These are phyloP conservation scores for Didymella pinodella DNA, from an alignment of 2,329 filamentous ascomycete species.

Conservation along the genomic window DNA sequence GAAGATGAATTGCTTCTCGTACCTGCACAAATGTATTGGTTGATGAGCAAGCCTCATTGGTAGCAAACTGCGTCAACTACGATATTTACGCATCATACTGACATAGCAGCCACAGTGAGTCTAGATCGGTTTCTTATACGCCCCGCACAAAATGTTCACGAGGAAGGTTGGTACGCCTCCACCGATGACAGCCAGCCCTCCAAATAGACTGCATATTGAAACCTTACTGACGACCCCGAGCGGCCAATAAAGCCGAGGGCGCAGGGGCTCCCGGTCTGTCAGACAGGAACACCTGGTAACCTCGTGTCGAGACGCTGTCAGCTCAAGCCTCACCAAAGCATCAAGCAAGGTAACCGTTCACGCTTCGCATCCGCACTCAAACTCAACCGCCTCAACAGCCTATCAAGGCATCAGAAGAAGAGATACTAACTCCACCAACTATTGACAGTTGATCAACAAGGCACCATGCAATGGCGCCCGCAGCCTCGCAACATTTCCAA, in stretches of 20 bases:
- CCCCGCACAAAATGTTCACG: background rate
- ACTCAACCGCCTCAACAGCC: background rate
- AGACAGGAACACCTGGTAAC: background rate
- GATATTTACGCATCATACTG: background rate
- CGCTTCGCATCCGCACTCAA: background rate
- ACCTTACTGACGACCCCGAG: background rate
- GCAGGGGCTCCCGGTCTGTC: background rate
- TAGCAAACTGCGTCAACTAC: background rate
- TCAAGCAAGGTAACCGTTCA: background rate
- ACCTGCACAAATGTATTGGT: slow-evolving; percentile 2
- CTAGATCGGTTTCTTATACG: background rate
- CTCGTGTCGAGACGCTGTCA: background rate
- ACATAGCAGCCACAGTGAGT: background rate
- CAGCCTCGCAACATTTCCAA: background rate
- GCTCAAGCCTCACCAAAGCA: background rate
- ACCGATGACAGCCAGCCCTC: background rate
- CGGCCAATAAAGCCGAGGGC: background rate
- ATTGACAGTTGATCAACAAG: background rate
- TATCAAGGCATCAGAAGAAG: background rate
- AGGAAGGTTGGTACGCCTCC: background rate
- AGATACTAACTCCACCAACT: background rate
- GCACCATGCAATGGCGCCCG: background rate
- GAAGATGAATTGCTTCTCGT: background rate
- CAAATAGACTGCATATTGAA: slow-evolving; percentile 3
- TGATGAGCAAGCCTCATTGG: background rate